Base-by-base conservation (phyloP, 805 yeast species). In the Metschnikowia baotianmanensis region DNA sequence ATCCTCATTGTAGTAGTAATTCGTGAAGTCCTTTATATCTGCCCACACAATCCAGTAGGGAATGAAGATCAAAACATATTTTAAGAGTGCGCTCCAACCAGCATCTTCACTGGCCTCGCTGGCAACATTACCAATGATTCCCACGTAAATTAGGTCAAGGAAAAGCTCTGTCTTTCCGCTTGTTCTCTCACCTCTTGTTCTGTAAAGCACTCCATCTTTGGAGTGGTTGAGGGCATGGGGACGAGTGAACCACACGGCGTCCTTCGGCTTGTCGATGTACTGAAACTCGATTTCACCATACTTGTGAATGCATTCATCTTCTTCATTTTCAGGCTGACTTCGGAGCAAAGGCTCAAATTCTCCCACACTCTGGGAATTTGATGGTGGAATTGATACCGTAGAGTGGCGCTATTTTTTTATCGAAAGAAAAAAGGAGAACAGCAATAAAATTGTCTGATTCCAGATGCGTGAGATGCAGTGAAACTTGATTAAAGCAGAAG, bases 11-110 rank as follows among this genome's bases (percentile, higher is more conserved):
- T 73, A 81, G 58, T 78, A 80, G 52, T 77, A 79, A 57, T 81
- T 78, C 71, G 78, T 77, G 50, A 80, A 70, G 43, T 79, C 84
- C 51, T 78, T 76, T 43, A 80, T 63, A 51, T 80, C 85, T n/a
- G 71, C 57, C 86, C 86, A 81, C 17, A 80, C 75, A 16, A 71
- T 72, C 77, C 79, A 82, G n/a, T 79, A 71, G 0, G 83, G 84
- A 15, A 75, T 36, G 41, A 79, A 80, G 2, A 78, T 54, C 30
- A 80, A 50, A 5, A 77, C 38, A 52, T 78, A 80, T 47, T 67
- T 67, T 27, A 72, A 57, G 19, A 80, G 57, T 0, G 78, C 57
- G 3, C 53, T 54, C 27, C 81, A 81, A 15, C 67, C 57, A 22
- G 80, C 78, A 13, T 72, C 56, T 41, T 72, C 76, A 4, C 76